phyloP scores from a whole-genome alignment of 106 monocot species.

The Acanthochlamys bracteata region DNA sequence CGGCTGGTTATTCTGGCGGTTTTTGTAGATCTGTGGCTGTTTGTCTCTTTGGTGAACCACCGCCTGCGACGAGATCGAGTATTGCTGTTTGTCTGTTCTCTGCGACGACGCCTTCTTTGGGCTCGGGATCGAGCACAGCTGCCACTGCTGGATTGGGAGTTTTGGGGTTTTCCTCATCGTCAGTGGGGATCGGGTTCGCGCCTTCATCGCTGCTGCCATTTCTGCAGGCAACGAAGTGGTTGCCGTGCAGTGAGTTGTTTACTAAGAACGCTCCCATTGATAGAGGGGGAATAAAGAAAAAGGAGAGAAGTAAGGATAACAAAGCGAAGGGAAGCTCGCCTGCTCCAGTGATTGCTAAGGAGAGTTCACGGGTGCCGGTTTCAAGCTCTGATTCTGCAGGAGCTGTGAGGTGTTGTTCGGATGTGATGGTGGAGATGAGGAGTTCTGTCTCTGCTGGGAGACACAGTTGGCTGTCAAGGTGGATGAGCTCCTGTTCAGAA shows the following conservation, averaged over 20 bases:
- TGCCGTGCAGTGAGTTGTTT: constrained; percentile 78
- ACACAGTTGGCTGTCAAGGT: constrained; percentile 34
- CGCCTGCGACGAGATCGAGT: constrained; percentile 5
- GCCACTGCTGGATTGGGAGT: constrained; percentile 19
- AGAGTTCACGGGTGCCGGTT: background rate
- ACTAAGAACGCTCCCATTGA: constrained; percentile 9
- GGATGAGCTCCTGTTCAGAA: constrained; percentile 44
- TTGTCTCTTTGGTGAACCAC: background rate
- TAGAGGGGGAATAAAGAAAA: constrained; percentile 4
- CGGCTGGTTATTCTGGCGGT: background rate
- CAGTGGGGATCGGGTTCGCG: constrained; percentile 36
- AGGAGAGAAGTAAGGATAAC: background rate
- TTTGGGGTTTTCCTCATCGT: constrained; percentile 48
- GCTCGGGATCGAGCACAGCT: constrained; percentile 15
- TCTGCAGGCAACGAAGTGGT: constrained; percentile 56
- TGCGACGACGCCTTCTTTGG: constrained; percentile 14
- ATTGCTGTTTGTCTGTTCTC: constrained; percentile 44
- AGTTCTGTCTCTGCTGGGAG: background rate
- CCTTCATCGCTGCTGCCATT: constrained; percentile 63
- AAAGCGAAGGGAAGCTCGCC: background rate
- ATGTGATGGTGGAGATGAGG: background rate
- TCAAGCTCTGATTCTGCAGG: background rate
- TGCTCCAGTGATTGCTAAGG: background rate
- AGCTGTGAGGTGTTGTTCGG: background rate
- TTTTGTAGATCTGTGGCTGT: background rate